A percentile compares a stretch with the other conserved stretches of the same genome.
Evolutionary conservation across 2,329 filamentous ascomycete species (phyloP).

Genomic region (Cladosporium sp.): DNA sequence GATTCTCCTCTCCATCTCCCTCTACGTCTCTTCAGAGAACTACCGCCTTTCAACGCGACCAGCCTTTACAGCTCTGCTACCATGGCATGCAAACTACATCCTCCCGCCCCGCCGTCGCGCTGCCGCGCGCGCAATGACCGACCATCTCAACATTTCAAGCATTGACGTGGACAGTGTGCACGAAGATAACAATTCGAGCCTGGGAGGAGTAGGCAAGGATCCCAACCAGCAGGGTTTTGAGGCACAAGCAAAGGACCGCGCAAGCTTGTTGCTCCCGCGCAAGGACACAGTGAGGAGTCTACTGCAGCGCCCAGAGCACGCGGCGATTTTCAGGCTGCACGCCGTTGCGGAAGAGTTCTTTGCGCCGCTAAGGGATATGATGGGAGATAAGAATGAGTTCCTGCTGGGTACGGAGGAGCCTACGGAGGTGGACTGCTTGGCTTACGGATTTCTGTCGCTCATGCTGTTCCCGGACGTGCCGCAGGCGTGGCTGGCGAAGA

Average conservation of each 20-base stretch:
- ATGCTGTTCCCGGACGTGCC: slow-evolving; percentile 65
- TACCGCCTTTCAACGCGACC: slow-evolving; percentile 76
- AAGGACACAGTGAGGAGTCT: slow-evolving; percentile 61
- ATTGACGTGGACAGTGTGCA: slow-evolving; percentile 47
- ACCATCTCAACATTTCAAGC: slow-evolving; percentile 49
- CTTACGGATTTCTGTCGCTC: slow-evolving; percentile 75
- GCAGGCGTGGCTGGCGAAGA: slow-evolving; percentile 61
- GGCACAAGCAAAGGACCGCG: slow-evolving; percentile 36
- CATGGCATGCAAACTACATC: slow-evolving; percentile 86
- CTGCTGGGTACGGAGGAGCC: slow-evolving; percentile 55
- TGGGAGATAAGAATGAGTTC: slow-evolving; percentile 54
- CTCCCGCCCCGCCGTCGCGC: slow-evolving; percentile 72
- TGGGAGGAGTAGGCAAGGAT: slow-evolving; percentile 33
- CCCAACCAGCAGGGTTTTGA: slow-evolving; percentile 31
- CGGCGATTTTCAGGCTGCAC: slow-evolving; percentile 73
- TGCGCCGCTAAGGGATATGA: slow-evolving; percentile 65
- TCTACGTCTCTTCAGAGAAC: slow-evolving; percentile 89
- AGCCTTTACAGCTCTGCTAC: slow-evolving; percentile 75
- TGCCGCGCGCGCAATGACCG: slow-evolving; percentile 67
- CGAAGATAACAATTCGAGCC: slow-evolving; percentile 38
- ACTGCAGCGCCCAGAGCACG: slow-evolving; percentile 67
- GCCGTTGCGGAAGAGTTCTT: slow-evolving; percentile 70
- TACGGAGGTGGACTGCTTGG: slow-evolving; percentile 74
- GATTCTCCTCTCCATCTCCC: slow-evolving; percentile 77
- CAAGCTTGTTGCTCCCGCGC: slow-evolving; percentile 55